Conservation (phyloP, 306 rosid genomes). For the Malus fusca region DNA sequence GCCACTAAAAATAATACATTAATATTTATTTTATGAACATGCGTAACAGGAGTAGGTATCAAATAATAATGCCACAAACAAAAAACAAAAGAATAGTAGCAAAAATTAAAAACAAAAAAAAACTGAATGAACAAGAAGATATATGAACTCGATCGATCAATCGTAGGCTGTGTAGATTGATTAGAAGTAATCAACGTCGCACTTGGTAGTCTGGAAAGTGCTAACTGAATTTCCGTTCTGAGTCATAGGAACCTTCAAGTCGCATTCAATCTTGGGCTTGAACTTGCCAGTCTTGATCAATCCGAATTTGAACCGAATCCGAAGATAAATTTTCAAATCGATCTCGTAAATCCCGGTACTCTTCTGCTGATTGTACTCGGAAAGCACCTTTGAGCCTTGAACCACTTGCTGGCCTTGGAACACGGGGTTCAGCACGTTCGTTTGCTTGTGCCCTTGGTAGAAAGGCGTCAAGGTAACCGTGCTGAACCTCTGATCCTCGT, state of each 20-base stretch:
- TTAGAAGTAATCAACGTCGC: conserved; percentile 45
- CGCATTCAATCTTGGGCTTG: conserved; percentile 56
- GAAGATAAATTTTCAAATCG: conserved; percentile 48
- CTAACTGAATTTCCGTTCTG: conserved; percentile 10
- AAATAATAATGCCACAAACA: background rate
- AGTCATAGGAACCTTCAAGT: conserved; percentile 42
- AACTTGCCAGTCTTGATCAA: conserved; percentile 32
- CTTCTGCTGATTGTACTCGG: conserved; percentile 30
- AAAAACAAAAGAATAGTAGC: background rate
- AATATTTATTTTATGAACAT: conserved; percentile 3
- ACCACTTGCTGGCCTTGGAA: conserved; percentile 39
- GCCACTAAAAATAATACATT: background rate
- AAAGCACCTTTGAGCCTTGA: conserved; percentile 1
- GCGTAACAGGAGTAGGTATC: background rate
- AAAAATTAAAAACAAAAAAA: background rate
- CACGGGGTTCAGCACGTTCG: conserved; percentile 18
- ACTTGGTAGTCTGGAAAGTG: conserved; percentile 39
- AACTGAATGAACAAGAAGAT: background rate
- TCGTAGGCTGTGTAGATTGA: background rate
- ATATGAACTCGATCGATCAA: background rate
- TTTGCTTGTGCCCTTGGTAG: conserved; percentile 67
- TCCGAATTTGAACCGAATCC: conserved; percentile 48
- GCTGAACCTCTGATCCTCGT: conserved; percentile 34
- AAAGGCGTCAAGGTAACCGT: conserved; percentile 15
- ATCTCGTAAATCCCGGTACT: conserved; percentile 30